These are phyloP conservation scores for Phoma sp. DNA, from an alignment of 2,329 filamentous ascomycete genomes.

Conservation along the genomic window DNA sequence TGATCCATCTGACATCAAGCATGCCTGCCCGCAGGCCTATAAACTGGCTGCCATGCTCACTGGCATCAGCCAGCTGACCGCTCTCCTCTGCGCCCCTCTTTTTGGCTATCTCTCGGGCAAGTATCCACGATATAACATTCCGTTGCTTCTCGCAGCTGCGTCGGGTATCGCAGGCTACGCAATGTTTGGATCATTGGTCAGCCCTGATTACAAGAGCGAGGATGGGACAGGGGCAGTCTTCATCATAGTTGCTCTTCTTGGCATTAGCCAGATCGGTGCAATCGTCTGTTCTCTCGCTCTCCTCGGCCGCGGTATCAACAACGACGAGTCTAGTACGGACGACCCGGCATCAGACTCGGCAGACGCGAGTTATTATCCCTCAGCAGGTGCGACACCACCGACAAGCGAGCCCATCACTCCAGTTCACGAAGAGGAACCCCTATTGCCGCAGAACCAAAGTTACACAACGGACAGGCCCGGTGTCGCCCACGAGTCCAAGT, in stretches of 20 bases:
- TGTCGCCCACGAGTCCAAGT: constrained; percentile 24
- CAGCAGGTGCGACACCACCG: constrained; percentile 43
- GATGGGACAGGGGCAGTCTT: constrained; percentile 74
- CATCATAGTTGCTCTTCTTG: constrained; percentile 77
- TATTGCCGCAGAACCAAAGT: constrained; percentile 27
- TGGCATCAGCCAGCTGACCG: constrained; percentile 85
- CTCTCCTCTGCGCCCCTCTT: constrained; percentile 80
- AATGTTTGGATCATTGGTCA: constrained; percentile 75
- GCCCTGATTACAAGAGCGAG: constrained; percentile 74
- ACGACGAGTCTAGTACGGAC: constrained; percentile 42
- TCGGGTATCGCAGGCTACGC: constrained; percentile 81
- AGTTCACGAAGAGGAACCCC: constrained; percentile 36
- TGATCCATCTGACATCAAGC: constrained; percentile 70
- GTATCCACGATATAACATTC: constrained; percentile 69
- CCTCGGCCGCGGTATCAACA: constrained; percentile 78
- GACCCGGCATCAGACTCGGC: constrained; percentile 10
- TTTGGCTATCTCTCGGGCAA: constrained; percentile 86
- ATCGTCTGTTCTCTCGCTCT: constrained; percentile 96
- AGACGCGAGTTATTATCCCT: constrained; percentile 34
- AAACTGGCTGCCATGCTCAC: constrained; percentile 85
- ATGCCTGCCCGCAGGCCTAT: constrained; percentile 85
- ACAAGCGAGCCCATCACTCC: constrained; percentile 39
- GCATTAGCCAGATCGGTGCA: constrained; percentile 91
- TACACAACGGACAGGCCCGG: constrained; percentile 21
- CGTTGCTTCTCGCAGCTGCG: constrained; percentile 73